Percentiles rank a stretch among this genome's conserved stretches.
These are phyloP conservation scores for Leptographium galeiforme DNA, from an alignment of 2,329 filamentous ascomycete species.

Conservation along the genomic window DNA sequence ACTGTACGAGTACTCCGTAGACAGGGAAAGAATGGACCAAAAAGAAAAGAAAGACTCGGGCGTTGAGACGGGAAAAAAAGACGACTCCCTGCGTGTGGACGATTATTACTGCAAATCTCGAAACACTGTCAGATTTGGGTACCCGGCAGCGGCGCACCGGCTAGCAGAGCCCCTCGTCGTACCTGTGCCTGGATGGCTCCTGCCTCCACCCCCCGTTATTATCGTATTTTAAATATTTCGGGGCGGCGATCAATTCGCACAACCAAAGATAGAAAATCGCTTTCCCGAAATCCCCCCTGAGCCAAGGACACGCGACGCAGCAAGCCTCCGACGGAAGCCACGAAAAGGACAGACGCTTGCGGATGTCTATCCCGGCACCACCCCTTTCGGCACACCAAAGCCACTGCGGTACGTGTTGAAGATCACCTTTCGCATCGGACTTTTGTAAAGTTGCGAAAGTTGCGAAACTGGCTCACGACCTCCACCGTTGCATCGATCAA, in stretches of 20 bases:
- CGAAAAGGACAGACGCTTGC: background rate
- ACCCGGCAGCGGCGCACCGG: too few relatives aligned
- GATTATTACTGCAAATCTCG: too few relatives aligned
- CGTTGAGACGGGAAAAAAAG: too few relatives aligned
- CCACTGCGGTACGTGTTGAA: background rate
- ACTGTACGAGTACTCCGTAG: background rate
- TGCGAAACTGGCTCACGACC: background rate
- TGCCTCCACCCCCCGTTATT: constrained; percentile 1
- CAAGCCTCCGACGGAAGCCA: background rate
- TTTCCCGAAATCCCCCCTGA: background rate
- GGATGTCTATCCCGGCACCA: background rate
- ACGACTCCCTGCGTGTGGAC: too few relatives aligned
- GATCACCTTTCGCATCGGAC: background rate
- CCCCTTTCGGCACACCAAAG: background rate
- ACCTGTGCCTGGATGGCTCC: background rate
- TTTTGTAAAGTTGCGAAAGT: background rate
- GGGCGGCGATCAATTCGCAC: background rate
- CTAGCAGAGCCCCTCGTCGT: background rate
- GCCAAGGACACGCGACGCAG: background rate
- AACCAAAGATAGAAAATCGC: background rate
- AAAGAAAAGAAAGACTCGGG: too few relatives aligned
- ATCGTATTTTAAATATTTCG: constrained; percentile 1
- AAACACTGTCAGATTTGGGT: too few relatives aligned
- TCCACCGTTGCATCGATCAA: background rate
- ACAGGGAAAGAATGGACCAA: background rate